These are phyloP conservation scores for Neolentinus lepideus DNA, from an alignment of 1,284 basidiomycete genomes.

Conservation along the genomic window DNA sequence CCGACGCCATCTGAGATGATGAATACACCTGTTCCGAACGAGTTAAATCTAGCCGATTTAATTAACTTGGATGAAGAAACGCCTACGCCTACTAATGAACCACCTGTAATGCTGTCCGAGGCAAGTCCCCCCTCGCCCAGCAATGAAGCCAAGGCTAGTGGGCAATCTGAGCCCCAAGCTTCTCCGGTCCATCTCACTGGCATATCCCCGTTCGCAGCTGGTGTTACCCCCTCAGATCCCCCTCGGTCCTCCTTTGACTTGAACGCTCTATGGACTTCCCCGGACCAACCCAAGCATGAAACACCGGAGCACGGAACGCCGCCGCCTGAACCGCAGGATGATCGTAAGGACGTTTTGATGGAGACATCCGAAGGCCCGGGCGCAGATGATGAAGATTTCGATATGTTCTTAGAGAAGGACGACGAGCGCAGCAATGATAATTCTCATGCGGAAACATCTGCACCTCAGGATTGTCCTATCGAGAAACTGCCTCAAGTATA, in stretches of 20 bases:
- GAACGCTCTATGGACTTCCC: constrained; percentile 55
- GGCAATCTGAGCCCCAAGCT: constrained; percentile 13
- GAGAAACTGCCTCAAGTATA: constrained; percentile 54
- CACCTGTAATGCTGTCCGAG: constrained; percentile 12
- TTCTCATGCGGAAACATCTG: constrained; percentile 17
- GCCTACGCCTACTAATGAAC: constrained; percentile 2
- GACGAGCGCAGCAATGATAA: constrained; percentile 31
- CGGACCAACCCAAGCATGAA: constrained; percentile 4
- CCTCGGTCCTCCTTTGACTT: constrained; percentile 54
- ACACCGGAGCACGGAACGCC: constrained; percentile 9
- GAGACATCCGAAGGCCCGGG: constrained; percentile 33
- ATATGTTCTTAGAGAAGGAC: constrained; percentile 70
- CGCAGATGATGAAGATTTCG: constrained; percentile 71
- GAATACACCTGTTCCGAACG: constrained; percentile 36
- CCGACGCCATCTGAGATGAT: constrained; percentile 35
- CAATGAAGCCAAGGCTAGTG: constrained; percentile 13
- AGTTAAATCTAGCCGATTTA: constrained; percentile 66
- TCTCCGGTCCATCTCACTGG: constrained; percentile 18
- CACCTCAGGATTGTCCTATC: constrained; percentile 23
- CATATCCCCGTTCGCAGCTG: constrained; percentile 46
- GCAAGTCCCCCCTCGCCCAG: constrained; percentile 7
- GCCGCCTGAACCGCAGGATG: constrained; percentile 18
- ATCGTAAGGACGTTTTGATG: constrained; percentile 33
- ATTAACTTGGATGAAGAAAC: constrained; percentile 75
- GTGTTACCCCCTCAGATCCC: constrained; percentile 31